Conservation (phyloP, 257 asterid species). For the Primulina eburnea region DNA sequence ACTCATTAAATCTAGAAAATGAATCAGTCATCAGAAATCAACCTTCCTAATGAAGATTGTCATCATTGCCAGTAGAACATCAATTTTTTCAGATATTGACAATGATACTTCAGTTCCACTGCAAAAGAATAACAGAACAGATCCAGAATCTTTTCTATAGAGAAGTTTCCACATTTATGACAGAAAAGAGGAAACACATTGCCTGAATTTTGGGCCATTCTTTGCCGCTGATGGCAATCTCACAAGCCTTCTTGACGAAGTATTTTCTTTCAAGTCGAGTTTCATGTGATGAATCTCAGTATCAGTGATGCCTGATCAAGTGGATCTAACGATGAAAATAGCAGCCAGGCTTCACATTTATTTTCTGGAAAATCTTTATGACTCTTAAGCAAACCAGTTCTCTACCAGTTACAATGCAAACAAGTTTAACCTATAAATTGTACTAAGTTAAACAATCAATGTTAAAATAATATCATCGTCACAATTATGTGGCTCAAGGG, state of each 20-base stretch:
- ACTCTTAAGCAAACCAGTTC: background rate
- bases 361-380: background rate
- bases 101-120: slow-evolving; percentile 85
- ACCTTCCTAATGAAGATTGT: slow-evolving; percentile 63
- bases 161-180: slow-evolving; percentile 18
- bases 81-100: slow-evolving; percentile 40
- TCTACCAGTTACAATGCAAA: background rate
- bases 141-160: slow-evolving; percentile 13
- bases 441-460: too few relatives aligned
- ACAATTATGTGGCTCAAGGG: too few relatives aligned
- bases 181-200: slow-evolving; percentile 26
- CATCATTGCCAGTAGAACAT: slow-evolving; percentile 41
- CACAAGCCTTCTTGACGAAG: slow-evolving; percentile 47
- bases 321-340: slow-evolving; percentile 17
- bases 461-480: too few relatives aligned
- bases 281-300: slow-evolving; percentile 52
- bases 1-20: background rate
- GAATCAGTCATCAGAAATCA: slow-evolving; percentile 22
- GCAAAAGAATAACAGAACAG: slow-evolving; percentile 25
- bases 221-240: slow-evolving; percentile 56
- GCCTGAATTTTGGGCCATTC: slow-evolving; percentile 76
- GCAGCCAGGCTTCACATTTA: background rate
- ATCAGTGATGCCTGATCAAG: slow-evolving; percentile 59
- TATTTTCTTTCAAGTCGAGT: slow-evolving; percentile 48
- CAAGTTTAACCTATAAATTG: background rate